Evolutionary conservation across 352 stramenopile species (phyloP).

Genomic region (Phytophthora crassamura): DNA sequence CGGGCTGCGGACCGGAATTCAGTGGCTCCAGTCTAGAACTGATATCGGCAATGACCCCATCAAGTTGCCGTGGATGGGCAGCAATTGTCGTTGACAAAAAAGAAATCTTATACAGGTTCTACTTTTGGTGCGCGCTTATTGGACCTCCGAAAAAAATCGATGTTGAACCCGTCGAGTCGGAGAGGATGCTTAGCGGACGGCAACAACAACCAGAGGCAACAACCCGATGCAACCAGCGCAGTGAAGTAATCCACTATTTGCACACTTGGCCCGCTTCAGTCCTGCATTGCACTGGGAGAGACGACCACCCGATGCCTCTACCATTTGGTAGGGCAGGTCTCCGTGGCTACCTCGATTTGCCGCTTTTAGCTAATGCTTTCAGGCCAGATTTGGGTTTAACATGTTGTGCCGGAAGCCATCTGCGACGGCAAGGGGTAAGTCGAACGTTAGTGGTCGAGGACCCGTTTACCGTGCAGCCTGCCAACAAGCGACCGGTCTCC

Average conservation of each 20-base stretch:
- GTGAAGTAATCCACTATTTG: conserved; percentile 1
- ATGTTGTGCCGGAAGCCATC: conserved; percentile 33
- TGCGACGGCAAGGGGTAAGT: conserved; percentile 34
- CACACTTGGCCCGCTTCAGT: conserved; percentile 1
- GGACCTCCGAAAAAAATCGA: conserved; percentile 17
- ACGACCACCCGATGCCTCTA: conserved; percentile 29
- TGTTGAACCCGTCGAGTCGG: conserved; percentile 21
- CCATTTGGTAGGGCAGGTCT: conserved; percentile 22
- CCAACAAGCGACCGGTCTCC: not conserved
- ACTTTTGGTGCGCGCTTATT: conserved; percentile 17
- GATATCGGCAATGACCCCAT: conserved; percentile 23
- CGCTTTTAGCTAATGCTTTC: conserved; percentile 31
- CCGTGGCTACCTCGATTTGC: conserved; percentile 16
- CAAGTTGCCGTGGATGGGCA: conserved; percentile 29
- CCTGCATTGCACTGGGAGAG: conserved; percentile 21
- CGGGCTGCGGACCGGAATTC: not conserved
- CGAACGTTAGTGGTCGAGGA: conserved; percentile 39
- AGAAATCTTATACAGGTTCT: conserved; percentile 20
- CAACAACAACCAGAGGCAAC: too few relatives aligned
- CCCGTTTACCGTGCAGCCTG: conserved; percentile 6
- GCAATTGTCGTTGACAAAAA: conserved; percentile 25
- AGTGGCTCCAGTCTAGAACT: not conserved
- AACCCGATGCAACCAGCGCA: not conserved
- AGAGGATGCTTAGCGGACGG: too few relatives aligned
- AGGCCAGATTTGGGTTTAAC: conserved; percentile 22